These are phyloP conservation scores for Chalaropsis thielavioides DNA, from an alignment of 2,329 filamentous ascomycete species.

Conservation along the genomic window DNA sequence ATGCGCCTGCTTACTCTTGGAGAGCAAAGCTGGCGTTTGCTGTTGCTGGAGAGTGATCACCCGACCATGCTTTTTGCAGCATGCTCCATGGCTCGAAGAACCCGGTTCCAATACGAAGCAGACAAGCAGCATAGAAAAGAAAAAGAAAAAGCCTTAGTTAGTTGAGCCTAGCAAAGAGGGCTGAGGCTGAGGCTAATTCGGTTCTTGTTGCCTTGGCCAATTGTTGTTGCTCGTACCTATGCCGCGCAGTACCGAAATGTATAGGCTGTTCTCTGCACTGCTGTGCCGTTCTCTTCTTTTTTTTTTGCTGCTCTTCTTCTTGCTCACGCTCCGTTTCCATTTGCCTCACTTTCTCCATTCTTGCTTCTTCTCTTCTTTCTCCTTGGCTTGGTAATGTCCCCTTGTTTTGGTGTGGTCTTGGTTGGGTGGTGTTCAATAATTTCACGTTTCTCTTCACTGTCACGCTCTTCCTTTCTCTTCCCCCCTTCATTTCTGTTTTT, in stretches of 20 bases:
- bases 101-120: background rate
- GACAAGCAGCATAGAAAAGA: background rate
- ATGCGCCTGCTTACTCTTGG: background rate
- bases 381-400: conserved; percentile 13
- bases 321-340: conserved; percentile 27
- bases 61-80: background rate
- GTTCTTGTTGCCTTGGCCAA: background rate
- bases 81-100: background rate
- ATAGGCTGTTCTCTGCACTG: background rate
- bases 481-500: conserved; percentile 1
- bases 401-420: conserved; percentile 5
- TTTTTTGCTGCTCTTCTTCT: conserved; percentile 34
- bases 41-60: background rate
- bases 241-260: background rate
- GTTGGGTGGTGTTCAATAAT: conserved; percentile 4
- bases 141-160: background rate
- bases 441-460: conserved; percentile 9
- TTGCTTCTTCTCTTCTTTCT: conserved; percentile 3
- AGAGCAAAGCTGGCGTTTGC: background rate
- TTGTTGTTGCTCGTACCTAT: background rate
- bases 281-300: conserved; percentile 20
- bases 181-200: no score
- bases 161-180: background rate
- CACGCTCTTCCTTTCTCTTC: conserved; percentile 5
- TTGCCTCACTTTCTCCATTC: conserved; percentile 20